Evolutionary conservation across 352 stramenopile genomes (phyloP).

Genomic region (Phytophthora melonis): DNA sequence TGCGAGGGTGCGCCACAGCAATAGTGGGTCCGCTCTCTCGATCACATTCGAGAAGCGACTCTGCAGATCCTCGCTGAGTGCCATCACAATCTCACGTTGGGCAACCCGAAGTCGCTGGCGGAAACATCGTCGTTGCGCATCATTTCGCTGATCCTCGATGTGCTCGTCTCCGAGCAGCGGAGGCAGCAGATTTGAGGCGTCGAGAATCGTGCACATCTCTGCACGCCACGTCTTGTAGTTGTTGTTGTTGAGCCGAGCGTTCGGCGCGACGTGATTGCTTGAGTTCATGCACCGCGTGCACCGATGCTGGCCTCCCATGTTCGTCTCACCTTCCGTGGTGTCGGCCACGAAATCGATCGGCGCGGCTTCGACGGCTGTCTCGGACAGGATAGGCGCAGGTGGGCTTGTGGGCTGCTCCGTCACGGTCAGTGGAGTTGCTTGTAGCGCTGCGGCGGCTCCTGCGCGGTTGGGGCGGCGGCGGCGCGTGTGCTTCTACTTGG

Average conservation of each 20-base stretch:
- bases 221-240: slow-evolving; percentile 9
- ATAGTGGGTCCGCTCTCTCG: background rate
- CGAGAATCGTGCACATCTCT: slow-evolving; percentile 10
- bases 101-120: background rate
- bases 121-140: background rate
- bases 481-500: background rate
- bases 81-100: slow-evolving; percentile 7
- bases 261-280: slow-evolving; percentile 10
- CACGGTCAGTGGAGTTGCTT: background rate
- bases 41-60: slow-evolving; percentile 2
- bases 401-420: background rate
- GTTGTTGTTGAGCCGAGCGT: slow-evolving; percentile 1
- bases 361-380: background rate
- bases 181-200: background rate
- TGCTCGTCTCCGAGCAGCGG: background rate
- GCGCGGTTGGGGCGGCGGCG: no score
- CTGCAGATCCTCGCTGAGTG: slow-evolving; percentile 2
- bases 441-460: background rate
- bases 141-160: background rate
- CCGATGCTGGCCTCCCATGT: slow-evolving; percentile 2
- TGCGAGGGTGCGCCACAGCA: background rate
- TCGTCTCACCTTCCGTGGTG: background rate
- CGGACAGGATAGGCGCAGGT: background rate
- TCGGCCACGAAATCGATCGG: background rate
- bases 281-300: slow-evolving; percentile 10